Conservation (phyloP, 352 stramenopile genomes). For the Phytophthora sansomeana region DNA sequence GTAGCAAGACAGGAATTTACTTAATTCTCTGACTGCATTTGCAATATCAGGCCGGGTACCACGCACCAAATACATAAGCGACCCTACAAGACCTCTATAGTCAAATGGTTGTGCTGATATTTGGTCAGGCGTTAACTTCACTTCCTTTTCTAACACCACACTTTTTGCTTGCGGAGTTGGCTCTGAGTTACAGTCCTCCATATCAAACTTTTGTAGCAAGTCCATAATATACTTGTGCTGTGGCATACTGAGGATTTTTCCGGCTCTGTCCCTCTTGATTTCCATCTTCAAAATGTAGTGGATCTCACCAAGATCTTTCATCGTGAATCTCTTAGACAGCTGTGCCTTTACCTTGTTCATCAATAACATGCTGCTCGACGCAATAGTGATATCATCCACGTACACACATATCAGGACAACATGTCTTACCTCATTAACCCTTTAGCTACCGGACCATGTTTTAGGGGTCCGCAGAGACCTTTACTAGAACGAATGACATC, state of each 20-base stretch:
- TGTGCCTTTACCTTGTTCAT: no score
- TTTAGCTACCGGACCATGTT: conserved; percentile 10
- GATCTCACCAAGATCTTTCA: neutral
- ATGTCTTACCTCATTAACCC: conserved; percentile 4
- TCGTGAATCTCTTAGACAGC: no score
- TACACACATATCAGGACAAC: no score
- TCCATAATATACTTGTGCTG: conserved; percentile 11
- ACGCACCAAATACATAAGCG: no score
- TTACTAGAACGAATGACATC: neutral
- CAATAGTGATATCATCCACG: neutral
- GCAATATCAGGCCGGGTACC: no score
- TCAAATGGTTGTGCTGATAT: no score
- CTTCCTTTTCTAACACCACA: no score
- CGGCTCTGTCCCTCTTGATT: neutral
- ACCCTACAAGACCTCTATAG: no score
- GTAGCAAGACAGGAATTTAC: no score
- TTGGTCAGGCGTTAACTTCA: no score
- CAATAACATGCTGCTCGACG: neutral
- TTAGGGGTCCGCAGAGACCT: neutral
- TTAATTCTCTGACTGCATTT: no score
- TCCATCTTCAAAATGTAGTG: neutral
- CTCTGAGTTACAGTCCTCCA: neutral
- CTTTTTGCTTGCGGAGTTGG: neutral
- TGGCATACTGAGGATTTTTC: conserved; percentile 3
- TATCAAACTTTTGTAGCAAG: conserved; percentile 8